These are phyloP conservation scores for Sphaerulina populicola DNA, from an alignment of 2,329 filamentous ascomycete species.

Conservation along the genomic window DNA sequence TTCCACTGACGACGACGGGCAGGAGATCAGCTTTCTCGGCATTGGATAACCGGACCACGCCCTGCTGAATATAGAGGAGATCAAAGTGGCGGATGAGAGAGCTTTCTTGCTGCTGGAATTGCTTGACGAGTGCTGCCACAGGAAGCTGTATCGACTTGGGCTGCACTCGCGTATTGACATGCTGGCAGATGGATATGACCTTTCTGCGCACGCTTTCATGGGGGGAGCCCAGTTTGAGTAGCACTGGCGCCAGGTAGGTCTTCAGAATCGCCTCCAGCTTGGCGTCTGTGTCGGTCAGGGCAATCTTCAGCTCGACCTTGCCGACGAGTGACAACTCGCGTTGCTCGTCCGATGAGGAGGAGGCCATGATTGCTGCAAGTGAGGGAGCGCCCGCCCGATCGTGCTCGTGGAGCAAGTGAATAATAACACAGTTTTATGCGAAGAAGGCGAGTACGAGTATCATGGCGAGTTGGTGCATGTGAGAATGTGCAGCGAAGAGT, in stretches of 20 bases:
- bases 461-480: constrained; percentile 1
- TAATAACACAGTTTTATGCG: neutral
- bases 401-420: neutral
- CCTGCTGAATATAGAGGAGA: constrained; percentile 80
- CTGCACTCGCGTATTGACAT: constrained; percentile 59
- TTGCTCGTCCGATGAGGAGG: constrained; percentile 42
- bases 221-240: constrained; percentile 79
- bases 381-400: neutral
- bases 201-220: constrained; percentile 73
- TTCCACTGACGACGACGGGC: constrained; percentile 59
- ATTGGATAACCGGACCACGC: constrained; percentile 53
- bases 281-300: constrained; percentile 70
- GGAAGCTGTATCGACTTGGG: constrained; percentile 64
- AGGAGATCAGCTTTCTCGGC: constrained; percentile 62
- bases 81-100: constrained; percentile 80
- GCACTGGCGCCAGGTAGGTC: constrained; percentile 68
- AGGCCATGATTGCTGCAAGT: neutral
- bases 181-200: constrained; percentile 62
- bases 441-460: neutral
- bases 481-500: neutral
- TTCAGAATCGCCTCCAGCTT: constrained; percentile 72
- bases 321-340: constrained; percentile 74
- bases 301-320: constrained; percentile 78
- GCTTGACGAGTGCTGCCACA: constrained; percentile 72
- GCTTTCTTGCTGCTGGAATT: constrained; percentile 72